phyloP scores from a whole-genome alignment of 306 rosid genomes.

The Corylus avellana region DNA sequence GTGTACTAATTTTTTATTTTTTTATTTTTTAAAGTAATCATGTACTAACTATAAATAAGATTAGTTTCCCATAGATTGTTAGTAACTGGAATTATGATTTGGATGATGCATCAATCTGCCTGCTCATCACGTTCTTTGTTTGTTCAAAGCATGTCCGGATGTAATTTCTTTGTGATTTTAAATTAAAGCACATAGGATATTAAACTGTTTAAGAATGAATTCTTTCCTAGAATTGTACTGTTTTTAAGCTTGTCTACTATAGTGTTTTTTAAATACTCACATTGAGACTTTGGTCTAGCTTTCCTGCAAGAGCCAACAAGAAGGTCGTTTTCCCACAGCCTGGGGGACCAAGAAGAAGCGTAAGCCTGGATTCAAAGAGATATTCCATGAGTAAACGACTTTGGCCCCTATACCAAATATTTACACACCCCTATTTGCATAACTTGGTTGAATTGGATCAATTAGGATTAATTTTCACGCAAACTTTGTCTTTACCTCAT shows the following conservation, averaged over 20 bases:
- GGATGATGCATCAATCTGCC: background rate
- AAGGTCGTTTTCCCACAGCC: slow-evolving; percentile 60
- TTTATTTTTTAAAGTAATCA: too few relatives aligned
- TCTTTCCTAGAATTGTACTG: slow-evolving; percentile 4
- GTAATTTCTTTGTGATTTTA: slow-evolving; percentile 12
- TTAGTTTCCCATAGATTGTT: slow-evolving; percentile 17
- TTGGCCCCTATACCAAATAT: slow-evolving; percentile 8
- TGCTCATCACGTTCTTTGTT: slow-evolving; percentile 14
- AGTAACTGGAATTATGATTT: background rate
- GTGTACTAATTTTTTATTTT: background rate
- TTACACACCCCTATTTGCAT: background rate
- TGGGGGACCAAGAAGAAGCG: slow-evolving; percentile 65
- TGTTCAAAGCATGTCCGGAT: slow-evolving; percentile 12
- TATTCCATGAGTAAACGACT: slow-evolving; percentile 25
- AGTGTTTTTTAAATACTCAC: slow-evolving; percentile 32
- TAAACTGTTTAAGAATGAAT: slow-evolving; percentile 8
- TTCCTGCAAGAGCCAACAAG: slow-evolving; percentile 55
- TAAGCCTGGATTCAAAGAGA: slow-evolving; percentile 56
- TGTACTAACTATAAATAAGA: background rate
- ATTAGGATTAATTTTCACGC: slow-evolving; percentile 2
- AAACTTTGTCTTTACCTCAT: background rate
- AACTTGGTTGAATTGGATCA: background rate
- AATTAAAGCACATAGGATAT: slow-evolving; percentile 3
- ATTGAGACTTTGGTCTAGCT: slow-evolving; percentile 51
- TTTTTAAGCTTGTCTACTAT: background rate